Evolutionary conservation across 2,329 filamentous ascomycete species (phyloP).

Genomic region (Calonectria pseudoreteaudii): DNA sequence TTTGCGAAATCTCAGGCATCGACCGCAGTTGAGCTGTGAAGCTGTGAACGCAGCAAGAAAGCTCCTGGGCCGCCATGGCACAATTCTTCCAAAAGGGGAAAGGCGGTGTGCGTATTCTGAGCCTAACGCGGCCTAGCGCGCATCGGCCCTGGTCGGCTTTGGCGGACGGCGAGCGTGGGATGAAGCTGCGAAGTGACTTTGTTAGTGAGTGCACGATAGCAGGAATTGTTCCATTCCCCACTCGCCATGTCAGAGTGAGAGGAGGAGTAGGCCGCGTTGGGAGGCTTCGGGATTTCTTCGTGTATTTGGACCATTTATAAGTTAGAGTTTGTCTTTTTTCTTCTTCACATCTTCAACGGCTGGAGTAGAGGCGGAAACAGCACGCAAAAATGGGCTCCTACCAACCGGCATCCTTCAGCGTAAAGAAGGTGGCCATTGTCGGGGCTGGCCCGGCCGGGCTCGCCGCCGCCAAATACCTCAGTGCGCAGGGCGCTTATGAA

Average conservation of each 20-base stretch:
- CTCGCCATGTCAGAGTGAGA: slow-evolving; percentile 30
- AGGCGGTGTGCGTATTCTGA: slow-evolving; percentile 32
- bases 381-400: slow-evolving; percentile 46
- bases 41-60: slow-evolving; percentile 21
- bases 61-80: slow-evolving; percentile 18
- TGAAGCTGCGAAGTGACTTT: slow-evolving; percentile 14
- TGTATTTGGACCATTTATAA: slow-evolving; percentile 26
- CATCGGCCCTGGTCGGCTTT: slow-evolving; percentile 1
- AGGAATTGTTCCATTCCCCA: slow-evolving; percentile 39
- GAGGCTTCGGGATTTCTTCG: slow-evolving; percentile 20
- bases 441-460: slow-evolving; percentile 87
- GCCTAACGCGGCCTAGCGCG: background rate
- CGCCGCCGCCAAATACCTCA: slow-evolving; percentile 82
- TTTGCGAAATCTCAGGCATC: slow-evolving; percentile 16
- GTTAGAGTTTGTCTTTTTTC: slow-evolving; percentile 9
- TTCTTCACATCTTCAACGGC: slow-evolving; percentile 4
- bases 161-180: background rate
- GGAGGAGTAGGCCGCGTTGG: slow-evolving; percentile 23
- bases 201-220: slow-evolving; percentile 28
- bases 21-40: slow-evolving; percentile 25
- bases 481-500: slow-evolving; percentile 75
- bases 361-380: slow-evolving; percentile 5
- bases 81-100: slow-evolving; percentile 23
- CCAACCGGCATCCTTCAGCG: slow-evolving; percentile 53
- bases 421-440: slow-evolving; percentile 78